Base-by-base conservation (phyloP, 768 basidiomycete genomes). In the Roridomyces roridus region DNA sequence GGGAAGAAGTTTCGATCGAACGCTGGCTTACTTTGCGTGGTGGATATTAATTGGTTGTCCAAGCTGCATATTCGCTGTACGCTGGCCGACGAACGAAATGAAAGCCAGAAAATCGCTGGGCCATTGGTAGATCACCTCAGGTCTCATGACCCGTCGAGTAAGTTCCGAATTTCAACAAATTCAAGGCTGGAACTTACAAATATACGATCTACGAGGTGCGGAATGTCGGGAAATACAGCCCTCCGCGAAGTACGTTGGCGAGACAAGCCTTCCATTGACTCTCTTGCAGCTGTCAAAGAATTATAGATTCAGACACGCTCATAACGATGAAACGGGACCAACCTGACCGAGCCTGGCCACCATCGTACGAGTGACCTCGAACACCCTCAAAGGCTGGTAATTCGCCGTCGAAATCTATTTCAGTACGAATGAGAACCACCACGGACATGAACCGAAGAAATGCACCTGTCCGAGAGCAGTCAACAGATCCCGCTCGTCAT, bases 261-360 rank as follows among this genome's bases (percentile, higher is more conserved):
- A 56, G 47, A n/a, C 47, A 56, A 24, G 55, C 34, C 42, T 50
- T 56, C 55, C 55, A 56, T 2, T 44, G 1, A n/a, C 24, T 2
- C n/a, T 56, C 55, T 6, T 34, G 43, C 20, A 56, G 25, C 55
- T 55, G 29, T 23, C 12, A 21, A 40, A 40, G 15, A n/a, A 7
- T 6, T 6, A n/a, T 9, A 40, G 9, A 36, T 29, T 4, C 1
- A 9, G 29, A 31, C 29, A 34, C 40, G 15, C 25, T 34, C 23
- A 7, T 0, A 31, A 5, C 21, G 18, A 12, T 4, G 17, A 7
- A 3, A 10, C 28, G 28, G 24, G 9, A 20, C 12, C 20, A 26
- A 42, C 47, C 42, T 44, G 47, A 15, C 55, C 55, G 2, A 45
- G 15, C 26, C 41, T 35, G 15, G 21, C 18, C 17, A 56, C 23